A percentile compares a stretch with the other conserved stretches of the same genome.
These are phyloP conservation scores for Xylaria sp. DNA, from an alignment of 2,329 filamentous ascomycete species.

Conservation along the genomic window DNA sequence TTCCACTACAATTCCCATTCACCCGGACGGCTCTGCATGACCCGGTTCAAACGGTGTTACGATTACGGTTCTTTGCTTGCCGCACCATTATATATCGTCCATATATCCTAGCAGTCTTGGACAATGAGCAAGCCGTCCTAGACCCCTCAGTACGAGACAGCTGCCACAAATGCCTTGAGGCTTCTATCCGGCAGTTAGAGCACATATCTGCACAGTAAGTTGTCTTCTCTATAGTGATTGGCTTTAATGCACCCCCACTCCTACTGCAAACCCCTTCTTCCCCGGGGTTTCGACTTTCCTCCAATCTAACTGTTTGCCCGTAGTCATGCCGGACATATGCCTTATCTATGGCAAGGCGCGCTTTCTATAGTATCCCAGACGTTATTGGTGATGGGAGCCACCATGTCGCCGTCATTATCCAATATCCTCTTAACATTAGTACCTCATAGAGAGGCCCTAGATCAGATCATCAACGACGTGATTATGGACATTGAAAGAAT, in stretches of 20 bases:
- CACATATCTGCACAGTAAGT: constrained; percentile 77
- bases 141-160: constrained; percentile 77
- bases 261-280: constrained; percentile 30
- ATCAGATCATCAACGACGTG: constrained; percentile 79
- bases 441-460: constrained; percentile 65
- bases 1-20: constrained; percentile 78
- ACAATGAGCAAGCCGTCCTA: constrained; percentile 74
- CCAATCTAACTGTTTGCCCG: constrained; percentile 47
- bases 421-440: constrained; percentile 65
- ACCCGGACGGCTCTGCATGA: constrained; percentile 69
- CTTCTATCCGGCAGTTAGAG: constrained; percentile 78
- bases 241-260: constrained; percentile 13
- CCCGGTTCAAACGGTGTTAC: constrained; percentile 78
- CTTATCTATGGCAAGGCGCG: constrained; percentile 85
- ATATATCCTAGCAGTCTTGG: constrained; percentile 79
- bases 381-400: constrained; percentile 82
- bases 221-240: constrained; percentile 16
- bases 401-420: constrained; percentile 75
- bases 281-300: constrained; percentile 30
- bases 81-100: constrained; percentile 86
- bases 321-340: constrained; percentile 81
- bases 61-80: constrained; percentile 82
- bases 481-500: constrained; percentile 77
- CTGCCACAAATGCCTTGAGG: constrained; percentile 81
- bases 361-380: constrained; percentile 84